Evolutionary conservation across 73 alveolate species (phyloP).

Genomic region (Urostyla sp.): DNA sequence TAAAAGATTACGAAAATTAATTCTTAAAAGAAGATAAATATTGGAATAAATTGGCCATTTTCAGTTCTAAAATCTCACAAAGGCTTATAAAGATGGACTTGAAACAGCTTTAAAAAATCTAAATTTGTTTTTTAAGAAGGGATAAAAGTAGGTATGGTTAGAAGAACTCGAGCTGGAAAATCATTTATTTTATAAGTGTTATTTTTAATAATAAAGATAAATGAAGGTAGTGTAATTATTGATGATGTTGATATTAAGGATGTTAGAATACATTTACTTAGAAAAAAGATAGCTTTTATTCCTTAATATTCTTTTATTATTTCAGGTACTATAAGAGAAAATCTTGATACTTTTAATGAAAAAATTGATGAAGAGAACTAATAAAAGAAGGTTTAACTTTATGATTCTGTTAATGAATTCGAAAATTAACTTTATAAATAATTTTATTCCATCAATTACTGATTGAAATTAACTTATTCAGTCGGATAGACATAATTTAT

Average conservation of each 20-base stretch:
- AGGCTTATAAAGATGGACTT: slow-evolving; percentile 7
- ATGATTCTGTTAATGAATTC: background rate
- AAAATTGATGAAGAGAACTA: slow-evolving; percentile 12
- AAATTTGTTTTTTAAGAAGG: background rate
- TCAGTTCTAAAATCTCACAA: slow-evolving; percentile 2
- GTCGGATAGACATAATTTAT: background rate
- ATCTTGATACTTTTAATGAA: slow-evolving; percentile 14
- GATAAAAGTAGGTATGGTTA: slow-evolving; percentile 66
- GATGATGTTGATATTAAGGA: slow-evolving; percentile 54
- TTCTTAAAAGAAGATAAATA: background rate
- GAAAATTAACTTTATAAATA: background rate
- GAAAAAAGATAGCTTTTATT: slow-evolving; percentile 57
- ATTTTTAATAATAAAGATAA: slow-evolving; percentile 56
- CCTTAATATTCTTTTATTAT: slow-evolving; percentile 71
- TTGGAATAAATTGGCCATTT: background rate
- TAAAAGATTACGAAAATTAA: background rate
- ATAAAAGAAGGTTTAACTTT: background rate
- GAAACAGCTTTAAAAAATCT: slow-evolving; percentile 3
- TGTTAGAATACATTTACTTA: slow-evolving; percentile 52
- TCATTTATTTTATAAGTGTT: slow-evolving; percentile 60
- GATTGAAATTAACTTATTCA: background rate
- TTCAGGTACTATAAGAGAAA: slow-evolving; percentile 66
- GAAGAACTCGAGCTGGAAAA: slow-evolving; percentile 75
- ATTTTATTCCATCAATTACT: background rate
- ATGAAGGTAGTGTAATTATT: slow-evolving; percentile 9